Evolutionary conservation across 495 filamentous ascomycete genomes (phyloP).

Genomic region (Penicillium simplicissimum): DNA sequence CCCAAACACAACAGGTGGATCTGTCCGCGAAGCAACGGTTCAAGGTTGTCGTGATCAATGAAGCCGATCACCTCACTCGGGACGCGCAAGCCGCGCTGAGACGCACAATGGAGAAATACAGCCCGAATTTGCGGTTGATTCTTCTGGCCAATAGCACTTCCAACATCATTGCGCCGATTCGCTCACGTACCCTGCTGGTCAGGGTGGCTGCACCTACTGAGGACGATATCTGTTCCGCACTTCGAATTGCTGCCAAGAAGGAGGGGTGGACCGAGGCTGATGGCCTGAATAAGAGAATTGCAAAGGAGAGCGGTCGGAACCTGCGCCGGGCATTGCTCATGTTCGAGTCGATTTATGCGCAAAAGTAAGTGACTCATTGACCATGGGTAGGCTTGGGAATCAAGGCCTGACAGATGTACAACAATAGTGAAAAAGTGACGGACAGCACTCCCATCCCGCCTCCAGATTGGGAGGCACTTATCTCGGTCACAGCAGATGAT

Average conservation of each 20-base stretch:
- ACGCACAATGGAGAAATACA: constrained; percentile 99
- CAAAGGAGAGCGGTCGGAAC: constrained; percentile 89
- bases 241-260: constrained; percentile 70
- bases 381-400: too few relatives aligned
- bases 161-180: constrained; percentile 96
- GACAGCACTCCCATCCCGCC: constrained; percentile 88
- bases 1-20: constrained; percentile 98
- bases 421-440: constrained; percentile 78
- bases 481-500: constrained; percentile 82
- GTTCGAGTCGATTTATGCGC: constrained; percentile 94
- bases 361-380: constrained; percentile 65
- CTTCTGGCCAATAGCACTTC: constrained; percentile 91
- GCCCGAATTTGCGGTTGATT: constrained; percentile 87
- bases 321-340: constrained; percentile 86
- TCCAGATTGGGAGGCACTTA: constrained; percentile 93
- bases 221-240: constrained; percentile 74
- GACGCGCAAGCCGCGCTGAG: constrained; percentile 95
- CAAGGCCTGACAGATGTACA: constrained; percentile 18
- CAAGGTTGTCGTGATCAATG: constrained; percentile 98
- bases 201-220: constrained; percentile 89
- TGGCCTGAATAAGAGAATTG: constrained; percentile 77
- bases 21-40: constrained; percentile 83
- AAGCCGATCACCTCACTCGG: constrained; percentile 91
- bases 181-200: constrained; percentile 84
- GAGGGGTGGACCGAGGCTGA: constrained; percentile 74